Evolutionary conservation across 441 rosid species (phyloP).

Genomic region (Populus tomentosa): DNA sequence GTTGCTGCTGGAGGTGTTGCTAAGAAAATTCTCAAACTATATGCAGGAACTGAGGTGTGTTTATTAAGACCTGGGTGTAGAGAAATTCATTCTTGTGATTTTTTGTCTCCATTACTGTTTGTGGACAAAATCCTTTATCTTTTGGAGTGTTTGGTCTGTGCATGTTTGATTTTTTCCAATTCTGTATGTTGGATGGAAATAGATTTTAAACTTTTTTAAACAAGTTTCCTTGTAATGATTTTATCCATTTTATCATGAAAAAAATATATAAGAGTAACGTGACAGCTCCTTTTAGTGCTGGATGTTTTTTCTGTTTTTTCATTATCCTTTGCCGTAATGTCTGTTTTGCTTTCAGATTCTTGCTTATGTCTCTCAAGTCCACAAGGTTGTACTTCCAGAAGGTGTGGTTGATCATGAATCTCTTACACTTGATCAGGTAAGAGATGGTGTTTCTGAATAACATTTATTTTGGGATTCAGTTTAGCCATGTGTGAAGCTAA

Average conservation of each 20-base stretch:
- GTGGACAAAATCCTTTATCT: neutral
- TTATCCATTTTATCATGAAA: conserved; percentile 1
- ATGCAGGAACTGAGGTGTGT: conserved; percentile 82
- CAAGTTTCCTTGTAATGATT: neutral
- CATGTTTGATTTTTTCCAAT: neutral
- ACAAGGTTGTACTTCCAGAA: conserved; percentile 77
- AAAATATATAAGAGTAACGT: neutral
- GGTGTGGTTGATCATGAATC: conserved; percentile 57
- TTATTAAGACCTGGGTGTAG: neutral
- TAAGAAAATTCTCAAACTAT: conserved; percentile 80
- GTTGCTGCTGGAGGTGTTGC: conserved; percentile 99
- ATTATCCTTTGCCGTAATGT: neutral
- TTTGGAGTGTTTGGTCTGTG: neutral
- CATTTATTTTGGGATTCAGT: neutral
- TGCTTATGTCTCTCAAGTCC: conserved; percentile 95
- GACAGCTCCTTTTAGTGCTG: neutral
- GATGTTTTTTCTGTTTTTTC: neutral
- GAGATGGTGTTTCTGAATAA: neutral
- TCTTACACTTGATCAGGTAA: conserved; percentile 78
- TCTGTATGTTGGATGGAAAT: neutral
- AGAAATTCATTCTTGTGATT: neutral
- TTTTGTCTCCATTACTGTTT: neutral
- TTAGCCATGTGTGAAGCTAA: neutral
- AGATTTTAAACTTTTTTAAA: neutral
- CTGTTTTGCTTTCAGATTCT: conserved; percentile 50